Percentiles rank a stretch among this genome's conserved stretches.
These are phyloP conservation scores for Ilyonectria robusta DNA, from an alignment of 2,329 filamentous ascomycete species.

Conservation along the genomic window DNA sequence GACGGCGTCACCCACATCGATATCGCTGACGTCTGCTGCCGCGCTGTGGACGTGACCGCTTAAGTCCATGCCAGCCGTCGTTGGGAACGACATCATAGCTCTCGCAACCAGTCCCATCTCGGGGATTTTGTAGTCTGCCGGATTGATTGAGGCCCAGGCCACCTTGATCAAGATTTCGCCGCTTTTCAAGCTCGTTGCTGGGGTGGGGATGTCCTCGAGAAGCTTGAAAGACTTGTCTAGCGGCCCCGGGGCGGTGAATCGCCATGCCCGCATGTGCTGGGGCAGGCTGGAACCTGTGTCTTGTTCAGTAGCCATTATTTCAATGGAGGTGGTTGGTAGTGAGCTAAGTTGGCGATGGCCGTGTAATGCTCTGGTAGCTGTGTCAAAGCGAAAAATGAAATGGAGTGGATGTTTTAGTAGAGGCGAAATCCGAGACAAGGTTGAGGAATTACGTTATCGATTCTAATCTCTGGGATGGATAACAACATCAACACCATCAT, in stretches of 20 bases:
- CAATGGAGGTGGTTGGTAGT: no score
- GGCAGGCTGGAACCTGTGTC: slow-evolving; percentile 24
- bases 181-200: slow-evolving; percentile 36
- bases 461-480: no score
- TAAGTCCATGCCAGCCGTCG: slow-evolving; percentile 65
- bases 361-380: no score
- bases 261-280: slow-evolving; percentile 49
- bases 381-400: no score
- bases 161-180: slow-evolving; percentile 60
- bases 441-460: no score
- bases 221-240: slow-evolving; percentile 45
- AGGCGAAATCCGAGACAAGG: no score
- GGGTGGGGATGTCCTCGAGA: slow-evolving; percentile 33
- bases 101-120: slow-evolving; percentile 57
- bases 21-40: slow-evolving; percentile 46
- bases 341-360: no score
- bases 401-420: no score
- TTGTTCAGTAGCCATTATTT: no score
- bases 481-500: no score
- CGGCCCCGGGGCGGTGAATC: slow-evolving; percentile 41
- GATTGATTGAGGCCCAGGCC: slow-evolving; percentile 60
- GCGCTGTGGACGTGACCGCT: slow-evolving; percentile 61
- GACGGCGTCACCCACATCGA: slow-evolving; percentile 59
- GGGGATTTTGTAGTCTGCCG: slow-evolving; percentile 64
- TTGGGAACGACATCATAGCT: slow-evolving; percentile 52